phyloP scores from a whole-genome alignment of 306 rosid species.

The Gillenia trifoliata region DNA sequence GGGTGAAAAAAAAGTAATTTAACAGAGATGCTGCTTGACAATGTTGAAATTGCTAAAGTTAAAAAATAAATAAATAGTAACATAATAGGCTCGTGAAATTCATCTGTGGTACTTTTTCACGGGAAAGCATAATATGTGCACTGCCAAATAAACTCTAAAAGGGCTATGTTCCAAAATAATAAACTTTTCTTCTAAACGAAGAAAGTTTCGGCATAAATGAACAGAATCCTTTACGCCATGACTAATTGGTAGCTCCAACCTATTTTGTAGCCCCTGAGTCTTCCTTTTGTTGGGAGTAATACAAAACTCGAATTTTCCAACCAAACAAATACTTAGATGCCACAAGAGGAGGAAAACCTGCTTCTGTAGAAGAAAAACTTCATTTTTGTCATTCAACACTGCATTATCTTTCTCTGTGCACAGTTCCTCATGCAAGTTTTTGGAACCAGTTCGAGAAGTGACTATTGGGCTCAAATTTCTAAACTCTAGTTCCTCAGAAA shows the following conservation, averaged over 20 bases:
- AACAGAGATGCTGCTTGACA: conserved; percentile 11
- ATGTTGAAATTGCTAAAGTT: not conserved
- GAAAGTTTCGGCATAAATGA: not conserved
- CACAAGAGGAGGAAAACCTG: conserved; percentile 43
- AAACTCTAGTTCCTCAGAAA: conserved; percentile 56
- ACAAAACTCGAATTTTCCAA: not conserved
- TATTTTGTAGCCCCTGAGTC: not conserved
- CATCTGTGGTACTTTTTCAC: not conserved
- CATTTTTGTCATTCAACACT: conserved; percentile 24
- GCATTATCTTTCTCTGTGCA: conserved; percentile 32
- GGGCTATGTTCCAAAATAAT: not conserved
- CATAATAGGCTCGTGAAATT: not conserved
- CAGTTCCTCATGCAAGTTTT: conserved; percentile 30
- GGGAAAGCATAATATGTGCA: not conserved
- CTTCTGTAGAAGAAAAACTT: conserved; percentile 39
- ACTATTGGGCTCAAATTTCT: conserved; percentile 38
- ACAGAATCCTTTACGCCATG: not conserved
- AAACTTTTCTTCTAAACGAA: not conserved
- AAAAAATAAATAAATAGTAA: conserved; percentile 1
- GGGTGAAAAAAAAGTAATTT: conserved; percentile 6
- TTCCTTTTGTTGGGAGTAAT: not conserved
- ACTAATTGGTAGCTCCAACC: not conserved
- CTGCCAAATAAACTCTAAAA: not conserved
- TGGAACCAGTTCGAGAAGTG: conserved; percentile 28
- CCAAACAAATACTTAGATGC: not conserved